Evolutionary conservation across 1,284 basidiomycete species (phyloP).

Genomic region (Ustilago nuda): DNA sequence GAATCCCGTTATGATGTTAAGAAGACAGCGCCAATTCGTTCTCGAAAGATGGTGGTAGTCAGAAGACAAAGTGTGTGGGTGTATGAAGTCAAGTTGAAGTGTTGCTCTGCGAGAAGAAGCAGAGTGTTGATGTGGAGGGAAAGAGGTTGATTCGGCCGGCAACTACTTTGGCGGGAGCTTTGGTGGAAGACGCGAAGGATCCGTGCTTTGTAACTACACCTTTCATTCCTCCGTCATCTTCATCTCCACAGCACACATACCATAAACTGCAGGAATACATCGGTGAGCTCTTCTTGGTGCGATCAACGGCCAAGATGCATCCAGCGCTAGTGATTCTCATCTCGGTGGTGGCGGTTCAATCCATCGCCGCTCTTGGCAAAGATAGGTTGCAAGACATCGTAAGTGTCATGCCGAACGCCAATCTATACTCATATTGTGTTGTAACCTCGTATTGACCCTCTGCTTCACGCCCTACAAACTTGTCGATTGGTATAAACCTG

Average conservation of each 20-base stretch:
- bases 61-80: too few relatives aligned
- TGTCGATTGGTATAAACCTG: too few relatives aligned
- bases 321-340: conserved; percentile 58
- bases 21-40: neutral
- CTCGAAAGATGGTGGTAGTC: neutral
- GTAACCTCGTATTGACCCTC: conserved; percentile 1
- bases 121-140: conserved; percentile 39
- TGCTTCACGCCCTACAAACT: neutral
- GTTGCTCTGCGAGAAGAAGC: neutral
- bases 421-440: neutral
- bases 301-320: conserved; percentile 39
- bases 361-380: conserved; percentile 47
- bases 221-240: conserved; percentile 3
- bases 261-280: neutral
- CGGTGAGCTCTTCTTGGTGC: neutral
- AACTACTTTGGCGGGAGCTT: neutral
- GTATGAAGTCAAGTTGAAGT: neutral
- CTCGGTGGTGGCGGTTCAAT: conserved; percentile 39
- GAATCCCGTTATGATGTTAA: neutral
- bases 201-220: conserved; percentile 24
- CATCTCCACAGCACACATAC: neutral
- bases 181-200: conserved; percentile 20
- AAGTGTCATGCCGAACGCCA: conserved; percentile 3
- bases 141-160: conserved; percentile 20
- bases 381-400: conserved; percentile 41